Percentiles rank a stretch among this genome's conserved stretches.
These are phyloP conservation scores for Eucalyptus sideroxylon DNA, from an alignment of 345 rosid species.

Conservation along the genomic window DNA sequence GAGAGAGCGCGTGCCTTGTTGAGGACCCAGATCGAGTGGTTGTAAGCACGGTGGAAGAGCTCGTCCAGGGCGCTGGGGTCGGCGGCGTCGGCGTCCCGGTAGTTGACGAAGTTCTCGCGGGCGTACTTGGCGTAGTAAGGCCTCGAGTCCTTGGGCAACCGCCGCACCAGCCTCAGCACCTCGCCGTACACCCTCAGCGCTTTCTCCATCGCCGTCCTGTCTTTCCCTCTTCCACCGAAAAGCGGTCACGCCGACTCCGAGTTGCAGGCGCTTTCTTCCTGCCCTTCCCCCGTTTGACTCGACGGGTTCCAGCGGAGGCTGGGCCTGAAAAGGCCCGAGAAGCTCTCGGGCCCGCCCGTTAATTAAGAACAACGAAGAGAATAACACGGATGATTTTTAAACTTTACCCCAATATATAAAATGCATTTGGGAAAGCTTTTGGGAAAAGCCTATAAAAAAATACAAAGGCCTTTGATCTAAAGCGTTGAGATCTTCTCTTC, in stretches of 20 bases:
- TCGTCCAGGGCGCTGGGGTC: constrained; percentile 55
- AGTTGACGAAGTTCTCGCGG: constrained; percentile 86
- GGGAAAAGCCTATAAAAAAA: accelerated
- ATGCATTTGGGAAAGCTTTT: accelerated
- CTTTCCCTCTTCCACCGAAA: neutral
- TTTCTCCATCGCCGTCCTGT: constrained; percentile 38
- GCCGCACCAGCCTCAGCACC: constrained; percentile 67
- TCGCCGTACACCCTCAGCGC: constrained; percentile 67
- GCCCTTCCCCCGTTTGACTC: neutral
- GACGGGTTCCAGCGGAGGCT: neutral
- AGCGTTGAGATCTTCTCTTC: too few relatives aligned
- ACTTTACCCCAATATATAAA: accelerated
- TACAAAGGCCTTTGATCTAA: accelerated
- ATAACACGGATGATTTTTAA: too few relatives aligned
- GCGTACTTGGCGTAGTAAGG: constrained; percentile 87
- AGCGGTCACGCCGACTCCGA: neutral
- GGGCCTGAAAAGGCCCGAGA: neutral
- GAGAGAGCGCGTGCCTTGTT: constrained; percentile 38
- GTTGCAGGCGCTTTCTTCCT: neutral
- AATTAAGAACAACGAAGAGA: too few relatives aligned
- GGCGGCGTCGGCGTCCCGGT: constrained; percentile 52
- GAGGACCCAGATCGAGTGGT: constrained; percentile 94
- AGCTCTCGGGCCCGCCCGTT: neutral
- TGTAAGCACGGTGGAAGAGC: constrained; percentile 73
- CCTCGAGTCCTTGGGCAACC: constrained; percentile 62